phyloP scores from a whole-genome alignment of 352 stramenopile genomes.

The Globisporangium ultimum region DNA sequence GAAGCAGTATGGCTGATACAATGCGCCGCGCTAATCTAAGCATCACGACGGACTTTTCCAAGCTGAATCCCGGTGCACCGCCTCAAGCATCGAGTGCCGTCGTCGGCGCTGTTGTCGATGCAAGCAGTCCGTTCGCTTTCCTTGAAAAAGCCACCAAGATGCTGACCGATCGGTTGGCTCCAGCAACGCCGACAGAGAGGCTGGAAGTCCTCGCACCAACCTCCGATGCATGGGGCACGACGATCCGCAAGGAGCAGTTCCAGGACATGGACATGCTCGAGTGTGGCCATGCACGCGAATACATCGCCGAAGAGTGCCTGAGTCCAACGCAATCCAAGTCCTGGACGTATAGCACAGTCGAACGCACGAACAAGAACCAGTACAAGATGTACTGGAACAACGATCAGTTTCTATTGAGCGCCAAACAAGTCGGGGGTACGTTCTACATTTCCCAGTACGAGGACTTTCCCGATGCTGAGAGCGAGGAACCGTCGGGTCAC shows the following conservation, averaged over 20 bases:
- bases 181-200: slow-evolving; percentile 17
- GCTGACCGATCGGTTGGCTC: slow-evolving; percentile 31
- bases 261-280: slow-evolving; percentile 88
- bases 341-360: slow-evolving; percentile 78
- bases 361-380: slow-evolving; percentile 82
- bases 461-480: slow-evolving; percentile 69
- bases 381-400: slow-evolving; percentile 89
- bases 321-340: slow-evolving; percentile 74
- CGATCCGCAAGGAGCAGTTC: slow-evolving; percentile 67
- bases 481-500: slow-evolving; percentile 48
- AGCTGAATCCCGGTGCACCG: slow-evolving; percentile 13
- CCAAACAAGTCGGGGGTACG: slow-evolving; percentile 75
- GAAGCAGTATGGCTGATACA: slow-evolving; percentile 44
- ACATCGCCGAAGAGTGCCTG: slow-evolving; percentile 80
- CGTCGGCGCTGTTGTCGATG: slow-evolving; percentile 23
- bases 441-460: slow-evolving; percentile 91
- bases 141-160: slow-evolving; percentile 63
- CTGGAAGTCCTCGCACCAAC: slow-evolving; percentile 16
- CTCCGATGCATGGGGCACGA: slow-evolving; percentile 47
- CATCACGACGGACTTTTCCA: slow-evolving; percentile 55
- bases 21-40: slow-evolving; percentile 42
- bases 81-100: slow-evolving; percentile 1
- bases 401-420: slow-evolving; percentile 80
- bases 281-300: slow-evolving; percentile 71
- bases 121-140: slow-evolving; percentile 32